phyloP scores from a whole-genome alignment of 164 flowering plant species.

The Cinnamomum micranthum region DNA sequence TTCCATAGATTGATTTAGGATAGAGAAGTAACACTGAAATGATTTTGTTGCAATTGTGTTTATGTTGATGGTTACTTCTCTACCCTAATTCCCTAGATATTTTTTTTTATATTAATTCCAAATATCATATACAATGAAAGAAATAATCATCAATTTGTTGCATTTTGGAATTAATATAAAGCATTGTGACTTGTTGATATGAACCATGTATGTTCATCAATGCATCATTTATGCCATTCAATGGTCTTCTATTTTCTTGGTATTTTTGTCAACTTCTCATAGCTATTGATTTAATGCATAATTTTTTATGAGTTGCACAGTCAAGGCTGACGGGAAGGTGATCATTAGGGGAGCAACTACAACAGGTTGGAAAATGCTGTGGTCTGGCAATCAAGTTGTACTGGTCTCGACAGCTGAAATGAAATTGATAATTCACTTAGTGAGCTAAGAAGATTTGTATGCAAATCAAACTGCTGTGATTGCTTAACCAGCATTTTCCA shows the following conservation, averaged over 20 bases:
- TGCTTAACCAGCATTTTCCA: slow-evolving; percentile 36
- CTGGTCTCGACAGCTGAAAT: slow-evolving; percentile 74
- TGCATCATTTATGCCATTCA: neutral
- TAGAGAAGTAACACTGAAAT: too few relatives aligned
- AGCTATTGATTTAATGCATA: neutral
- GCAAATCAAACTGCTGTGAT: slow-evolving; percentile 52
- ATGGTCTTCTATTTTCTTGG: too few relatives aligned
- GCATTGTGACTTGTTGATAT: too few relatives aligned
- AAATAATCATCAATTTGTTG: too few relatives aligned
- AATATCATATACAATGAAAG: too few relatives aligned
- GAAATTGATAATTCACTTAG: slow-evolving; percentile 57
- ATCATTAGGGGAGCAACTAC: slow-evolving; percentile 28
- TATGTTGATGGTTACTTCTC: too few relatives aligned
- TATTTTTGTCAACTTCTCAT: too few relatives aligned
- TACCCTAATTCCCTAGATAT: too few relatives aligned
- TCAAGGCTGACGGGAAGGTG: slow-evolving; percentile 53
- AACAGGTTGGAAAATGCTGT: slow-evolving; percentile 51
- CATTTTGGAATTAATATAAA: too few relatives aligned
- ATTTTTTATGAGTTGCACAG: slow-evolving; percentile 36
- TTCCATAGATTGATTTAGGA: too few relatives aligned
- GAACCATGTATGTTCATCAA: neutral
- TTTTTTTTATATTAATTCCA: too few relatives aligned
- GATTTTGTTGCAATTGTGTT: too few relatives aligned
- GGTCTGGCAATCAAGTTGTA: slow-evolving; percentile 19
- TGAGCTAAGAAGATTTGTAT: slow-evolving; percentile 52